These are phyloP conservation scores for Fusarium xyrophilum DNA, from an alignment of 2,329 filamentous ascomycete species.

Conservation along the genomic window DNA sequence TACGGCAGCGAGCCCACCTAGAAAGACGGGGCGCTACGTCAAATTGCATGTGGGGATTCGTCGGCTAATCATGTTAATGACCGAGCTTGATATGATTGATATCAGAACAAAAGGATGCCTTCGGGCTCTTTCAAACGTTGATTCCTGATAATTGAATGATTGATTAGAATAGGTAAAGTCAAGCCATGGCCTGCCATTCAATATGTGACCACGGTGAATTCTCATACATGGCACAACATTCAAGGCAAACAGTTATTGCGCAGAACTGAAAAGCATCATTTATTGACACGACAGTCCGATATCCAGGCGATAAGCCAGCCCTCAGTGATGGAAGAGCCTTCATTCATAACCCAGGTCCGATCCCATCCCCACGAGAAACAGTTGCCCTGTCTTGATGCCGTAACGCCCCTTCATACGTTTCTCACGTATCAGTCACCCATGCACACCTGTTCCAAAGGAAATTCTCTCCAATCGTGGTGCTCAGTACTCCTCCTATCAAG, in stretches of 20 bases:
- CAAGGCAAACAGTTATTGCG: neutral
- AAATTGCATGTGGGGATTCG: constrained; percentile 39
- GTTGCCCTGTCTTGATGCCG: constrained; percentile 42
- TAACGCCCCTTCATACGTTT: constrained; percentile 44
- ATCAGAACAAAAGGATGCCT: neutral
- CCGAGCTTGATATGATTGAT: neutral
- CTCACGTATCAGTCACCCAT: constrained; percentile 31
- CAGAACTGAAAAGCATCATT: constrained; percentile 40
- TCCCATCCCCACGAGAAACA: constrained; percentile 44
- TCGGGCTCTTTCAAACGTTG: too few relatives aligned
- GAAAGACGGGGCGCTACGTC: constrained; percentile 14
- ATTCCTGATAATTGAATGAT: neutral
- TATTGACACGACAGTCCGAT: constrained; percentile 38
- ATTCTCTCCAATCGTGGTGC: constrained; percentile 16
- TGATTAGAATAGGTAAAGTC: neutral
- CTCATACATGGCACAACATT: neutral
- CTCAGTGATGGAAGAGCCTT: constrained; percentile 42
- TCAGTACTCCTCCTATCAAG: constrained; percentile 26
- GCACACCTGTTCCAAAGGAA: constrained; percentile 17
- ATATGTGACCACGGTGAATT: neutral
- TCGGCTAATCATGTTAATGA: constrained; percentile 43
- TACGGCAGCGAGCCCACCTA: constrained; percentile 16
- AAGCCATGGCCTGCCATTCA: neutral
- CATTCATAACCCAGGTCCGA: constrained; percentile 43
- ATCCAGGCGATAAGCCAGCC: constrained; percentile 39